Evolutionary conservation across 805 yeast genomes (phyloP).

Genomic region (Saccharomyces mikatae): DNA sequence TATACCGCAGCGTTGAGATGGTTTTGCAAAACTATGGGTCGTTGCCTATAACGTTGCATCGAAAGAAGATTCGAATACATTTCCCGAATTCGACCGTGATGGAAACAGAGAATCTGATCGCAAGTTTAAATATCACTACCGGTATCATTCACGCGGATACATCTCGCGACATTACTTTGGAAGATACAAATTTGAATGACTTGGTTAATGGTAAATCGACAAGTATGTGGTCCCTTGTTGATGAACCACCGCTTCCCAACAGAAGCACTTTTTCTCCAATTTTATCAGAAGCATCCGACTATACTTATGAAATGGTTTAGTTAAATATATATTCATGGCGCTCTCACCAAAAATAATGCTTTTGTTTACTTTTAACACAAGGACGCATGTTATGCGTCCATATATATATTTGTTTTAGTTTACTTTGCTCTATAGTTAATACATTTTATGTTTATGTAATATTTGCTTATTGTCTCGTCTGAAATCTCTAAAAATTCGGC

Average conservation of each 20-base stretch:
- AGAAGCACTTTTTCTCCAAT: conserved; percentile 13
- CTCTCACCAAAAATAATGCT: not conserved
- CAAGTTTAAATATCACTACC: conserved; percentile 50
- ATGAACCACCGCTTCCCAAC: not conserved
- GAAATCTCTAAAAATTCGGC: not conserved
- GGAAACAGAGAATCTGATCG: conserved; percentile 47
- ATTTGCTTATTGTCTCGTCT: not conserved
- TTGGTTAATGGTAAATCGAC: not conserved
- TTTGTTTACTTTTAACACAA: not conserved
- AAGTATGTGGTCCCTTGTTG: not conserved
- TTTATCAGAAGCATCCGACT: conserved; percentile 2
- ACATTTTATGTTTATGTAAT: not conserved
- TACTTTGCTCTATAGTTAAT: not conserved
- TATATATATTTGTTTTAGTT: not conserved
- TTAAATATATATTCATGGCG: not conserved
- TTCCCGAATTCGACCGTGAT: conserved; percentile 63
- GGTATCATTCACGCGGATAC: conserved; percentile 44
- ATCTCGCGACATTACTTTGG: conserved; percentile 4
- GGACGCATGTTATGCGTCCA: not conserved
- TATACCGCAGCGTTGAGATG: conserved; percentile 36
- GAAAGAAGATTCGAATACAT: conserved; percentile 42
- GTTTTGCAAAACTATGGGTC: conserved; percentile 53
- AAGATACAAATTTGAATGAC: not conserved
- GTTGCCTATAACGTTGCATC: conserved; percentile 47
- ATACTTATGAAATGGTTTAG: not conserved